Conservation (phyloP, 306 rosid species). For the Quillaja saponaria region DNA sequence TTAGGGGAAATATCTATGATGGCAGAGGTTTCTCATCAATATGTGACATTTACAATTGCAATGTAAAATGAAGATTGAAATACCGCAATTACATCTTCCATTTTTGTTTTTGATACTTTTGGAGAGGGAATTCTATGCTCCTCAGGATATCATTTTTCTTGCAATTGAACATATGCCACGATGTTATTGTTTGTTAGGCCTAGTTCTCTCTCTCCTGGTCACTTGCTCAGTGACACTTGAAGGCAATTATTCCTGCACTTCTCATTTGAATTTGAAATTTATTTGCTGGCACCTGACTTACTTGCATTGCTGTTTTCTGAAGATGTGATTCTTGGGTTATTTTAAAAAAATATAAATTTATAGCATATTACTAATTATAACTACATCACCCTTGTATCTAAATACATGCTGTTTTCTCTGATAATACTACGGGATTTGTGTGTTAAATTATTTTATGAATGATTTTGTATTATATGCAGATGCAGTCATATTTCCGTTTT, state of each 20-base stretch:
- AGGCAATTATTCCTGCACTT: constrained; percentile 15
- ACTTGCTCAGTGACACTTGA: constrained; percentile 19
- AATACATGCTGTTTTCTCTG: constrained; percentile 9
- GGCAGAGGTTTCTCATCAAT: constrained; percentile 3
- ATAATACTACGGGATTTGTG: constrained; percentile 10
- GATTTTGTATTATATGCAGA: not conserved
- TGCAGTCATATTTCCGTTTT: not conserved
- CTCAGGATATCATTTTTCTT: not conserved
- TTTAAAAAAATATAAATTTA: not conserved
- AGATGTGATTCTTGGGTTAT: constrained; percentile 44
- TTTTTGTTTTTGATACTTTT: not conserved
- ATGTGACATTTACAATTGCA: not conserved
- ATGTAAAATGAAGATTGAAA: not conserved
- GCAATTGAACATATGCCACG: not conserved
- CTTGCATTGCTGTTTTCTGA: constrained; percentile 69
- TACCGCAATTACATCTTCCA: not conserved
- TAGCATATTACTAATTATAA: not conserved
- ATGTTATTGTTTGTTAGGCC: constrained; percentile 1
- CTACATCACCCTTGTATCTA: constrained; percentile 15
- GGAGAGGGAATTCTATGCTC: not conserved
- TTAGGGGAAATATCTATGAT: constrained; percentile 13
- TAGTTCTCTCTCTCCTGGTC: not conserved
- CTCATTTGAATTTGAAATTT: constrained; percentile 37
- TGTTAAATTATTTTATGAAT: constrained; percentile 11
- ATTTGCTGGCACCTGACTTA: constrained; percentile 82